Conservation (phyloP, 768 basidiomycete genomes). For the Kwoniella pini region DNA sequence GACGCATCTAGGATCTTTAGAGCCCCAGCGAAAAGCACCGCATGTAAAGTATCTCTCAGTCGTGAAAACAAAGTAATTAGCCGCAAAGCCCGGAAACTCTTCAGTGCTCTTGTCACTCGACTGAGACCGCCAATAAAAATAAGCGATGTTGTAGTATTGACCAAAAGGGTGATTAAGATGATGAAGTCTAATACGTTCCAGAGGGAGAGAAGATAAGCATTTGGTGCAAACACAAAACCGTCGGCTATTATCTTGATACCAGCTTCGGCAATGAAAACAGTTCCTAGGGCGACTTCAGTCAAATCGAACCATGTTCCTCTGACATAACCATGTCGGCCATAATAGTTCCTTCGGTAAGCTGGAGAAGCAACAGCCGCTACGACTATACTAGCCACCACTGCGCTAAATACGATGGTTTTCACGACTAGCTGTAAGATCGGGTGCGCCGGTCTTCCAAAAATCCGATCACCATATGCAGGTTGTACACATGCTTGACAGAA, state of each 20-base stretch:
- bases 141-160: slow-evolving; percentile 71
- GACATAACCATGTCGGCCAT: slow-evolving; percentile 62
- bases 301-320: slow-evolving; percentile 85
- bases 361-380: slow-evolving; percentile 83
- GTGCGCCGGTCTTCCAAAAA: slow-evolving; percentile 73
- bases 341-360: slow-evolving; percentile 74
- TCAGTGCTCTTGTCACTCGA: slow-evolving; percentile 79
- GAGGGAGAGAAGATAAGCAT: slow-evolving; percentile 80
- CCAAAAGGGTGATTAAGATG: slow-evolving; percentile 73
- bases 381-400: slow-evolving; percentile 78
- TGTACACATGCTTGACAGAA: slow-evolving; percentile 80
- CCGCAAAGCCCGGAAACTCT: slow-evolving; percentile 82
- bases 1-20: slow-evolving; percentile 84
- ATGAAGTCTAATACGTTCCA: slow-evolving; percentile 91
- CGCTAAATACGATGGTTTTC: slow-evolving; percentile 69
- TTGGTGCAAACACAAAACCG: slow-evolving; percentile 72
- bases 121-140: slow-evolving; percentile 75
- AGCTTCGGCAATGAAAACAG: slow-evolving; percentile 74
- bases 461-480: slow-evolving; percentile 80
- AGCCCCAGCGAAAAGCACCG: slow-evolving; percentile 81
- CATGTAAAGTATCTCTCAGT: slow-evolving; percentile 80
- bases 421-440: slow-evolving; percentile 69
- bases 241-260: slow-evolving; percentile 89
- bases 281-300: slow-evolving; percentile 70
- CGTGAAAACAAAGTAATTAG: slow-evolving; percentile 84